Evolutionary conservation across 306 rosid species (phyloP).

Genomic region (Argentina anserina): DNA sequence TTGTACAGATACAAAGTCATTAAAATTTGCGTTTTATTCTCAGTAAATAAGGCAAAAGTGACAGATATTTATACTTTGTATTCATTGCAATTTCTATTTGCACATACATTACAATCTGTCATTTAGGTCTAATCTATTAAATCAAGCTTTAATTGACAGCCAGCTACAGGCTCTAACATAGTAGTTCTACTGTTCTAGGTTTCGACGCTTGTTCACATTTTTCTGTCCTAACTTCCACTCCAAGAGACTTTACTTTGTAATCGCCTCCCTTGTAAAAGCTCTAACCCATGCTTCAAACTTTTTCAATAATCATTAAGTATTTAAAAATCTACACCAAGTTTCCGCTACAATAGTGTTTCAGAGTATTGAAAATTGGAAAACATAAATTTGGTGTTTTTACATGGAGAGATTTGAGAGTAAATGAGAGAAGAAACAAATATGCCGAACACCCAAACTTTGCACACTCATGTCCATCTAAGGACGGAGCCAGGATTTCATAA

Average conservation of each 20-base stretch:
- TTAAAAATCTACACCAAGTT: not conserved
- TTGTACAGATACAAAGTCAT: too few species aligned
- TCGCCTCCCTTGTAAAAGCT: not conserved
- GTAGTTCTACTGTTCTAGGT: not conserved
- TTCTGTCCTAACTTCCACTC: not conserved
- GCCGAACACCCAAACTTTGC: too few species aligned
- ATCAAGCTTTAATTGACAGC: not conserved
- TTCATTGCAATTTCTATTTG: not conserved
- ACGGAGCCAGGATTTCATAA: too few species aligned
- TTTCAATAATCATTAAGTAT: too few species aligned
- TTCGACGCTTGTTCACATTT: not conserved
- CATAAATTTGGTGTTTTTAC: too few species aligned
- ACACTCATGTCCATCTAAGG: too few species aligned
- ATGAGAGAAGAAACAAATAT: not conserved
- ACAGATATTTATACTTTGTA: too few species aligned
- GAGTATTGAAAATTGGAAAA: not conserved
- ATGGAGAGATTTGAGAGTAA: not conserved
- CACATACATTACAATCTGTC: not conserved
- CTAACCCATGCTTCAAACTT: not conserved
- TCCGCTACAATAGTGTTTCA: too few species aligned
- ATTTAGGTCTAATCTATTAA: not conserved
- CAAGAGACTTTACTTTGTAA: not conserved
- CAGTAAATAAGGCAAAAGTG: too few species aligned
- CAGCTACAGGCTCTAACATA: not conserved
- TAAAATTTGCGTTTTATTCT: too few species aligned